Conservation (phyloP, 1,284 basidiomycete species). For the Clitocybe nebularis region DNA sequence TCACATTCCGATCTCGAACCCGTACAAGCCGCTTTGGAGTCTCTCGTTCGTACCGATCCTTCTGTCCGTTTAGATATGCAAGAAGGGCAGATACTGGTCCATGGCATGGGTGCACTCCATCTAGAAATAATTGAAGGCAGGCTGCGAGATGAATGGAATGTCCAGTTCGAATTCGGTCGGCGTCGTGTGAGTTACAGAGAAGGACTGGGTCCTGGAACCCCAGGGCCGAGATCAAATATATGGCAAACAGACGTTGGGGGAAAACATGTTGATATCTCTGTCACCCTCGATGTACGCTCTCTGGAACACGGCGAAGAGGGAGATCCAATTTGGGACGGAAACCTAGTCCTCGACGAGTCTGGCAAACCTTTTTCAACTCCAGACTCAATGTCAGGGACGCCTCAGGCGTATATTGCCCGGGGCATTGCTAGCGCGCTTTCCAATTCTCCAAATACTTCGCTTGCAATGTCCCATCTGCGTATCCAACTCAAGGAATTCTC, state of each 20-base stretch:
- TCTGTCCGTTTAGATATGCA: constrained; percentile 74
- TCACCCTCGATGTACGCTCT: constrained; percentile 51
- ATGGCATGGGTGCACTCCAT: constrained; percentile 83
- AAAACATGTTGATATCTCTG: constrained; percentile 39
- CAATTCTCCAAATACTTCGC: constrained; percentile 70
- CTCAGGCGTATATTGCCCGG: constrained; percentile 52
- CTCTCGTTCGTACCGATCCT: constrained; percentile 83
- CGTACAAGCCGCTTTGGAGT: constrained; percentile 70
- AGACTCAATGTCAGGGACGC: constrained; percentile 41
- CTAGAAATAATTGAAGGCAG: constrained; percentile 84
- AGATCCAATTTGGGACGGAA: constrained; percentile 70
- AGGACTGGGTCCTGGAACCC: constrained; percentile 41
- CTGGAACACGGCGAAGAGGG: constrained; percentile 54
- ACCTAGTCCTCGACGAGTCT: constrained; percentile 54
- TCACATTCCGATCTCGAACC: constrained; percentile 77
- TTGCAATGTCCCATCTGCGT: constrained; percentile 61
- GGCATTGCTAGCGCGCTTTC: constrained; percentile 70
- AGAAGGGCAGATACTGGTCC: constrained; percentile 81
- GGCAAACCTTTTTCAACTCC: constrained; percentile 53
- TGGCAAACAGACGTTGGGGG: constrained; percentile 66
- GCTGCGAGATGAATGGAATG: constrained; percentile 77
- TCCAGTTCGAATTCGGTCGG: constrained; percentile 71
- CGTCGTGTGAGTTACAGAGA: constrained; percentile 82
- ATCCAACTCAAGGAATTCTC: constrained; percentile 47
- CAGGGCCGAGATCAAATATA: constrained; percentile 27